Conservation (phyloP, 495 filamentous ascomycete species). For the Aspergillus coremiiformis region DNA sequence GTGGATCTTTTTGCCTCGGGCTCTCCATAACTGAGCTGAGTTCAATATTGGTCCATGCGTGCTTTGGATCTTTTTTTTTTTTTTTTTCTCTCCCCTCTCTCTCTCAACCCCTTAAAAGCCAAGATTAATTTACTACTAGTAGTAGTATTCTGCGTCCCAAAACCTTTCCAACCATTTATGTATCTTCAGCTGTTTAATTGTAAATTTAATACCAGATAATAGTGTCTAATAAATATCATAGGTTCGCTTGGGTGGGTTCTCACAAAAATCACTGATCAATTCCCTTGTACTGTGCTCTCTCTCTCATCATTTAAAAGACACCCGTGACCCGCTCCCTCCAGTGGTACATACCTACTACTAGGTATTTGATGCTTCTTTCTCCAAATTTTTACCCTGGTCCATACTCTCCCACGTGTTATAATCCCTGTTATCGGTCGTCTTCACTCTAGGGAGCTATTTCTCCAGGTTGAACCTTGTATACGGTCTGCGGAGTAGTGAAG, state of each 20-base stretch:
- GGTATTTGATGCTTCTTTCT: neutral
- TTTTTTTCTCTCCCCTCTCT: neutral
- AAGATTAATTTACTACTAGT: neutral
- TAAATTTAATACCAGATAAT: conserved; percentile 1
- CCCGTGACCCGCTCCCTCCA: neutral
- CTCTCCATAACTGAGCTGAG: conserved; percentile 2
- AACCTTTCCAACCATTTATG: neutral
- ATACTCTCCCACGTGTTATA: neutral
- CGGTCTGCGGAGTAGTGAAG: neutral
- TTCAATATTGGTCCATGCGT: conserved; percentile 11
- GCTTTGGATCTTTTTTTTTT: neutral
- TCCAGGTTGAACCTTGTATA: neutral
- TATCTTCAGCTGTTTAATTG: neutral
- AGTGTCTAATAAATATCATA: neutral
- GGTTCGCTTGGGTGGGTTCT: neutral
- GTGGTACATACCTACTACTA: too few relatives aligned
- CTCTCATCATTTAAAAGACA: neutral
- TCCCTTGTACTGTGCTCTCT: neutral
- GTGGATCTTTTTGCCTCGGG: neutral
- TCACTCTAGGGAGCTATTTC: neutral
- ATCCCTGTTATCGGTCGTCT: neutral
- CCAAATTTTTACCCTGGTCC: neutral
- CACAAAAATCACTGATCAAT: conserved; percentile 1
- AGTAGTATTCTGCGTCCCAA: neutral
- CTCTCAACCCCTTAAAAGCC: neutral